Evolutionary conservation across 1,139 yeast species (phyloP), one percentile per base, ranked within the genome.

Genomic region (Magnusiomyces magnusii): DNA sequence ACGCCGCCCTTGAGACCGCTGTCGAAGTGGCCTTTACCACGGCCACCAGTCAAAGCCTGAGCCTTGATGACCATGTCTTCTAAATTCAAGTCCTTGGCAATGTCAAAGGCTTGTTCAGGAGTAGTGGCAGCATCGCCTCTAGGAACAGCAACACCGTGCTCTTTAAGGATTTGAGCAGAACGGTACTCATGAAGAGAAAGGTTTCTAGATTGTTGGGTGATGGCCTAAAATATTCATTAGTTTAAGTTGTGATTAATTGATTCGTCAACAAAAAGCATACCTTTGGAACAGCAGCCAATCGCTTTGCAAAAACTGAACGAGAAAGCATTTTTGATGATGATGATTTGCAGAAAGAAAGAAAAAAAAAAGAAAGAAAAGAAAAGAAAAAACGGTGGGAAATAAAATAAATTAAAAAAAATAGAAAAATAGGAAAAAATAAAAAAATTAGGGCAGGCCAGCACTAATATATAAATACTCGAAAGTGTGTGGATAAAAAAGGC

Each of bases 21-120:
- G 78, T 91, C 97, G 68, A 93, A 92, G 76, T 89, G 92, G 65
- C 99, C 99, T 77, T 93, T 93, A 78, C 99, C 99, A 78, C 99
- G 87, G 73, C 99, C 99, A 78, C 99, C 99, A 62, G 99, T 92
- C 71, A 95, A 82, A 58, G 96, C 98, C 79, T 93, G 99, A 62
- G 99, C 99, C 81, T 93, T 93, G 75, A 93, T 83, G 66, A 93
- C 98, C 78, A 93, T 80, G 68, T 90, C 96, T 69, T 84, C 84
- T 65, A 88, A 80, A 67, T 85, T 76, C 70, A 76, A 70, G 68
- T 79, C 73, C 73, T 82, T 78, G 66, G 98, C 98, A 60, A 86
- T 85, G 61, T 85, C 80, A 72, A 74, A 89, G 56, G 99, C 98
- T 65, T 87, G 96, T 69, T 86, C 87, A 57, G 97, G 85, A 60